These are phyloP conservation scores for Fusarium burgessii DNA, from an alignment of 2,329 filamentous ascomycete genomes.

Conservation along the genomic window DNA sequence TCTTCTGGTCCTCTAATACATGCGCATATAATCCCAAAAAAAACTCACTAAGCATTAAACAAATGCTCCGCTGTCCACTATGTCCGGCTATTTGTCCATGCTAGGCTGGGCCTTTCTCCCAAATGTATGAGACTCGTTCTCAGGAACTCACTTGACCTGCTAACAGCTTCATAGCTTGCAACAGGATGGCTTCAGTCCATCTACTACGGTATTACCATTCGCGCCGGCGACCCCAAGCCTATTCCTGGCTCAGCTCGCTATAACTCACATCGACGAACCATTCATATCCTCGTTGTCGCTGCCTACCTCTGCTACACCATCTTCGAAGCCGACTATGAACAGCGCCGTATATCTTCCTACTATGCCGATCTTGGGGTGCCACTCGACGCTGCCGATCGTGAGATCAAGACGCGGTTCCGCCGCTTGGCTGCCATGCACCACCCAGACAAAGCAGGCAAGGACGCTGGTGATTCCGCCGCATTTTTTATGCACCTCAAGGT, in stretches of 20 bases:
- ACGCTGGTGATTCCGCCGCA: constrained; percentile 49
- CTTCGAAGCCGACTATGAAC: constrained; percentile 88
- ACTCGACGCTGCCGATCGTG: constrained; percentile 75
- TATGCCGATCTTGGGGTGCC: constrained; percentile 82
- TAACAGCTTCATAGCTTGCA: constrained; percentile 68
- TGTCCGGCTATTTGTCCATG: constrained; percentile 66
- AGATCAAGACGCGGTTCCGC: constrained; percentile 87
- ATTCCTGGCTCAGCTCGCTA: constrained; percentile 76
- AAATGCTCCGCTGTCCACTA: constrained; percentile 48
- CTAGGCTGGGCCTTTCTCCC: constrained; percentile 70
- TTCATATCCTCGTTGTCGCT: constrained; percentile 85
- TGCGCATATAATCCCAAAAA: background rate
- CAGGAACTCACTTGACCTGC: constrained; percentile 9
- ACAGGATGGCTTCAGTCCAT: constrained; percentile 82
- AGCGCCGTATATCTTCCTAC: constrained; percentile 78
- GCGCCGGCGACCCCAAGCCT: constrained; percentile 86
- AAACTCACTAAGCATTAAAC: constrained; percentile 6
- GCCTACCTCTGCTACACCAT: constrained; percentile 91
- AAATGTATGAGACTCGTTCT: constrained; percentile 54
- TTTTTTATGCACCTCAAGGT: constrained; percentile 86
- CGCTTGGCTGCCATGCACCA: constrained; percentile 79
- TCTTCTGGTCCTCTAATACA: background rate
- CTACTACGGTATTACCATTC: constrained; percentile 89
- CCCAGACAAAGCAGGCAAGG: constrained; percentile 80
- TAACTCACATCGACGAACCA: constrained; percentile 79